Evolutionary conservation across 192 early-diverging fungal species (phyloP).

Genomic region (Linnemannia elongata): DNA sequence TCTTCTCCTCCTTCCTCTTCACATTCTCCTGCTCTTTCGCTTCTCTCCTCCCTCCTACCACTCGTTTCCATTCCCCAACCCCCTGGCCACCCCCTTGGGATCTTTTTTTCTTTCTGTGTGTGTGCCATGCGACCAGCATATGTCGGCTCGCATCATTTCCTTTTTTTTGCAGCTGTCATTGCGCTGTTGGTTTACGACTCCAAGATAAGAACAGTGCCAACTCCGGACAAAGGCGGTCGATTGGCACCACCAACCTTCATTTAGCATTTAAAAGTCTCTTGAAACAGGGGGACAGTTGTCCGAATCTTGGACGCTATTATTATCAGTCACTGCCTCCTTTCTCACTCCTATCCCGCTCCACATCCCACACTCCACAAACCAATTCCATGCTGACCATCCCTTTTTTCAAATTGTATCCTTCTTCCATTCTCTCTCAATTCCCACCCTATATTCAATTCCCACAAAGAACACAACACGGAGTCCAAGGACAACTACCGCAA

Average conservation of each 20-base stretch:
- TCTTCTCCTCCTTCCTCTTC: not conserved
- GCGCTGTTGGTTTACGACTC: not conserved
- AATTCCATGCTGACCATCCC: not conserved
- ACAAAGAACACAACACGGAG: constrained; percentile 25
- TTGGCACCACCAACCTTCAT: not conserved
- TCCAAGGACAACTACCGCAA: constrained; percentile 41
- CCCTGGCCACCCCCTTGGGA: not conserved
- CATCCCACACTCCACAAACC: not conserved
- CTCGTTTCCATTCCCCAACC: not conserved
- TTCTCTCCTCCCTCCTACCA: not conserved
- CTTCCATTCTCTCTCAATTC: not conserved
- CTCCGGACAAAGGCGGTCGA: not conserved
- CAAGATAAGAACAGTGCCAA: not conserved
- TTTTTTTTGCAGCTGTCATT: not conserved
- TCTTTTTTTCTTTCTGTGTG: not conserved
- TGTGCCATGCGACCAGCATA: not conserved
- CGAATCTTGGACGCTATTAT: not conserved
- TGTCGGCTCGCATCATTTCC: not conserved
- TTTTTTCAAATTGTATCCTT: not conserved
- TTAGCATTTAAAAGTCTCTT: not conserved
- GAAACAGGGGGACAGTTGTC: not conserved
- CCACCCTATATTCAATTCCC: not conserved
- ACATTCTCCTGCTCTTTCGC: constrained; percentile 3
- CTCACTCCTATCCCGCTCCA: not conserved
- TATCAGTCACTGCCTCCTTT: not conserved